Evolutionary conservation across 768 basidiomycete genomes (phyloP), one percentile per base, ranked within the genome.

Genomic region (Tubosaeta sp.): DNA sequence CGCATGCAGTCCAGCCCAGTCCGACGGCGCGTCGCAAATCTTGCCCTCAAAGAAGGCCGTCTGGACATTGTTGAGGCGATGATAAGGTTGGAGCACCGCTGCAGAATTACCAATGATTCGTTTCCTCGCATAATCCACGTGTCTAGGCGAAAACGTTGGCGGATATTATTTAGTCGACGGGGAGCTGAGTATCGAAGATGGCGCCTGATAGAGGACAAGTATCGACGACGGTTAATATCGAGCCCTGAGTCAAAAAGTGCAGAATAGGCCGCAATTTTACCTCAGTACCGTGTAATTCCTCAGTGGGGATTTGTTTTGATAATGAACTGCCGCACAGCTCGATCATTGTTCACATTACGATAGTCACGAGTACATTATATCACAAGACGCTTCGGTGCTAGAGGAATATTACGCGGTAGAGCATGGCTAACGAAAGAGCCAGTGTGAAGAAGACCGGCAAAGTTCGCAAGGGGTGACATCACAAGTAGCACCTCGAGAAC

Each of bases 401-500:
- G 36, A 42, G 31, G 44, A 34, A 49, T 49, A 38, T 22, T 42
- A 48, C 41, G 48, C 49, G 29, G 48, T 44, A 46, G 44, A 50
- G 34, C 44, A 52, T 31, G 43, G n/a, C 22, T 22, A 32, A 35
- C 24, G 40, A 24, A 44, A 32, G 35, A 42, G 16, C 35, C 31
- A 34, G 31, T 16, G 38, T 21, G 53, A 62, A 66, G 47, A 61
- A 59, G 49, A 48, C 44, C 40, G 46, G 49, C 51, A 48, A 22
- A 40, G 18, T 39, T 34, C 34, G 31, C 43, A 34, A 29, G 44
- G 43, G 31, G 18, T 29, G 51, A 46, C 48, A 42, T 70, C 58
- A 89, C 46, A 80, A 66, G 62, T 89, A 91, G 65, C 87, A 91
- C 56, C 87, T 80, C 47, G 89, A 89, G 68, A 87, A 91, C 9